Evolutionary conservation across 495 filamentous ascomycete species (phyloP), one percentile per base, ranked within the genome.

Genomic region (Talaromyces stipitatus): DNA sequence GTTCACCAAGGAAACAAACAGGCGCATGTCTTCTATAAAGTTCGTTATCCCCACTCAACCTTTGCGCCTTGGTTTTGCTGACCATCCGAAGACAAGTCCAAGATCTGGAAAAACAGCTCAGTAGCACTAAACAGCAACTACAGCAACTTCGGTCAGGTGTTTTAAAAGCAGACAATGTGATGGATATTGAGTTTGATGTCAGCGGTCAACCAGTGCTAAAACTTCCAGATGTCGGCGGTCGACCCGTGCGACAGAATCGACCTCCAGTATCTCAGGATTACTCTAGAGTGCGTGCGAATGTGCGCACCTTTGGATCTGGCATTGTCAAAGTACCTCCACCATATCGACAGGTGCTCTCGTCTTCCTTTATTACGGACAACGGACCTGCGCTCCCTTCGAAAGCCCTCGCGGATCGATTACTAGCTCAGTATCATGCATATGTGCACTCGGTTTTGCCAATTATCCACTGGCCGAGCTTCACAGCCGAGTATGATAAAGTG

Each of bases 1-100:
- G 69, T 98, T 98, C 67, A 98, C 94, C 46, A 98, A 98, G 75
- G 94, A 98, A 70, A 97, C 94, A 20, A 98, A 98, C 71, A 84
- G 95, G 48, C 84, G 94, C 60, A 98, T 98, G 94, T 97, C 94
- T 47, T 96, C 92, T 12, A 97, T 97, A 69, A 98, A 97, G 84
- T 86, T 71, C 62, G 79, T 74, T 45, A 41, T 38, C 22, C 47
- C 29, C 10, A 33, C 29, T 23, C 23, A 38, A 56, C 45, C 56
- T 33, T 51, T 33, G 55, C 12, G 43, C 26, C 23, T 50, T 51
- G 26, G 53, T 38, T 59, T 27, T 61, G 57, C 61, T 70, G 47
- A 69, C 63, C 28, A 10, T 32, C 28, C 32, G 27, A 60, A 86
- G 83, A 69, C 94, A 97, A 76, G 90, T 97, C 2, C 94, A 98